phyloP scores from a whole-genome alignment of 345 rosid species.

The Erucastrum elatum region DNA sequence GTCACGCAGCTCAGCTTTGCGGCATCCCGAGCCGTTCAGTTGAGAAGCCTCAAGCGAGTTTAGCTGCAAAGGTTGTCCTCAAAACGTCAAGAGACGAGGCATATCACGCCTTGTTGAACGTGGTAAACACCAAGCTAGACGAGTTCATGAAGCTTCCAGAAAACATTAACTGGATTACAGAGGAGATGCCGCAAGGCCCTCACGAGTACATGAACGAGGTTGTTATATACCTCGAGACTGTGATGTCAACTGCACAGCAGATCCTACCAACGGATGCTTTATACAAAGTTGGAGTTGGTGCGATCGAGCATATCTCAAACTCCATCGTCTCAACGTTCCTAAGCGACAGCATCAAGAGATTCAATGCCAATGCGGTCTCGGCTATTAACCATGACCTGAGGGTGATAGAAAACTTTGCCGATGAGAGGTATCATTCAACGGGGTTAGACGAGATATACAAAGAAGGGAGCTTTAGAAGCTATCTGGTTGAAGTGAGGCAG shows the following conservation, averaged over 20 bases:
- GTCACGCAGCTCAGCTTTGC: slow-evolving; percentile 82
- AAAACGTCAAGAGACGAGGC: slow-evolving; percentile 86
- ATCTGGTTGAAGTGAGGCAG: slow-evolving; percentile 80
- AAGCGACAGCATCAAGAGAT: slow-evolving; percentile 79
- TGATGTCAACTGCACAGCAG: slow-evolving; percentile 82
- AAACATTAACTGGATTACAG: slow-evolving; percentile 77
- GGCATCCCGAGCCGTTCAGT: slow-evolving; percentile 79
- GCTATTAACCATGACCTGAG: slow-evolving; percentile 67
- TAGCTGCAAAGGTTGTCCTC: slow-evolving; percentile 77
- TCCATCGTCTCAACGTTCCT: slow-evolving; percentile 69
- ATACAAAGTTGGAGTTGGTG: slow-evolving; percentile 77
- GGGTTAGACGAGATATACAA: slow-evolving; percentile 70
- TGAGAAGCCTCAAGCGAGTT: slow-evolving; percentile 65
- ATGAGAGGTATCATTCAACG: slow-evolving; percentile 67
- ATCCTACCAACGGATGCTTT: slow-evolving; percentile 76
- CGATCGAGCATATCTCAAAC: slow-evolving; percentile 80
- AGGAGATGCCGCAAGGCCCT: slow-evolving; percentile 59
- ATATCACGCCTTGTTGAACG: slow-evolving; percentile 62
- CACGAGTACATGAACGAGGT: slow-evolving; percentile 75
- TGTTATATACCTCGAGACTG: slow-evolving; percentile 61
- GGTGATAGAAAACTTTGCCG: slow-evolving; percentile 76
- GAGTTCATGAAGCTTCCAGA: slow-evolving; percentile 74
- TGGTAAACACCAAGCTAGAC: slow-evolving; percentile 68
- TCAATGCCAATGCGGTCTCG: slow-evolving; percentile 74
- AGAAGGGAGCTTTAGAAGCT: slow-evolving; percentile 68